Evolutionary conservation across 2,329 filamentous ascomycete species (phyloP).

Genomic region (Curvularia verruculosa): DNA sequence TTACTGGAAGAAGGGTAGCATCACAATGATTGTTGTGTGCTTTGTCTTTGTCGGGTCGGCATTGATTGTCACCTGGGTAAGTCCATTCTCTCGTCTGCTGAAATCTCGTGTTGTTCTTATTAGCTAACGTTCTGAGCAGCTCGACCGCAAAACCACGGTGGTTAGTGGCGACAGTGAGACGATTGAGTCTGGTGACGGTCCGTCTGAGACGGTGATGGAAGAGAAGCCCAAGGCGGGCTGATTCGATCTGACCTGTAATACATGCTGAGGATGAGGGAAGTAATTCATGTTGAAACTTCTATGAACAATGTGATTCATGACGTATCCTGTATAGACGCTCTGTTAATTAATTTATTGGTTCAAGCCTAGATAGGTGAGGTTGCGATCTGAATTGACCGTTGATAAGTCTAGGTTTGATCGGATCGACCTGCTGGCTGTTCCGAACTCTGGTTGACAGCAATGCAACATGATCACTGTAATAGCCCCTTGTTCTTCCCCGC

Average conservation of each 20-base stretch:
- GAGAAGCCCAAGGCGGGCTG: not conserved
- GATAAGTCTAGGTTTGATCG: too few species aligned
- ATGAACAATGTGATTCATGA: not conserved
- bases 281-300: too few species aligned
- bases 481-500: too few species aligned
- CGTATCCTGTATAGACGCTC: too few species aligned
- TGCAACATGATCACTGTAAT: too few species aligned
- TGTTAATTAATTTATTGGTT: too few species aligned
- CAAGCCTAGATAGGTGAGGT: too few species aligned
- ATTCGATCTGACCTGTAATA: not conserved
- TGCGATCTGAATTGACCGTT: too few species aligned
- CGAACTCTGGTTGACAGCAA: too few species aligned
- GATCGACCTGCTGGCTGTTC: too few species aligned
- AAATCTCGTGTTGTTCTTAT: not conserved
- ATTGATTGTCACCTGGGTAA: slow-evolving; percentile 27
- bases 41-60: slow-evolving; percentile 22
- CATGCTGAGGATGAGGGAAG: not conserved
- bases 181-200: not conserved
- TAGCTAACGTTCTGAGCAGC: slow-evolving; percentile 3
- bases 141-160: slow-evolving; percentile 6
- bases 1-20: slow-evolving; percentile 50
- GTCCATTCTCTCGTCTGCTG: not conserved
- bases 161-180: not conserved
- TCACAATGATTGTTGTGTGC: slow-evolving; percentile 43
- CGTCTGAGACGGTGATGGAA: not conserved